Conservation (phyloP, 306 rosid species). For the Corylus americana region DNA sequence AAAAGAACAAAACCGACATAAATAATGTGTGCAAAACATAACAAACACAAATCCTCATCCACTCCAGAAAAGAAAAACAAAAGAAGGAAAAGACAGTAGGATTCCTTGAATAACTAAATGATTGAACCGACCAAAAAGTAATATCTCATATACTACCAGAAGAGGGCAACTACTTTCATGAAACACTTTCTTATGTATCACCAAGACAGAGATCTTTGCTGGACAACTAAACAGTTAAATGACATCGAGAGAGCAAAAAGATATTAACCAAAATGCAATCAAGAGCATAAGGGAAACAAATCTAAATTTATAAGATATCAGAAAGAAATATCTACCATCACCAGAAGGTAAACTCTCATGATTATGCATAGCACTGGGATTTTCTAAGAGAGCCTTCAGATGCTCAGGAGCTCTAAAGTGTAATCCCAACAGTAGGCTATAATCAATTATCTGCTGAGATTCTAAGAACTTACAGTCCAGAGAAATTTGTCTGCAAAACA, state of each 20-base stretch:
- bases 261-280: neutral
- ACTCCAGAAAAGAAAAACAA: neutral
- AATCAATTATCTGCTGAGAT: conserved; percentile 88
- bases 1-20: neutral
- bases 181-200: neutral
- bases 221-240: neutral
- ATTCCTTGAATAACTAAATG: neutral
- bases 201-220: neutral
- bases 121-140: neutral
- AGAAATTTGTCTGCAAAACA: conserved; percentile 69
- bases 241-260: neutral
- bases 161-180: neutral
- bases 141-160: neutral
- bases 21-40: neutral
- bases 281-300: conserved; percentile 1
- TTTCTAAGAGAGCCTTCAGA: conserved; percentile 63
- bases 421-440: conserved; percentile 91
- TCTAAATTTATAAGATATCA: neutral
- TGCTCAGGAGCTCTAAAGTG: conserved; percentile 95
- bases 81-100: neutral
- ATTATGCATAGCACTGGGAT: conserved; percentile 37
- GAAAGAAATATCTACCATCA: conserved; percentile 46
- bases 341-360: conserved; percentile 35
- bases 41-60: neutral
- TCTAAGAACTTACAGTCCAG: conserved; percentile 83